Percentiles rank a stretch among this genome's conserved stretches.
phyloP scores from a whole-genome alignment of 2,329 filamentous ascomycete species.

The Apiospora malaysiana region DNA sequence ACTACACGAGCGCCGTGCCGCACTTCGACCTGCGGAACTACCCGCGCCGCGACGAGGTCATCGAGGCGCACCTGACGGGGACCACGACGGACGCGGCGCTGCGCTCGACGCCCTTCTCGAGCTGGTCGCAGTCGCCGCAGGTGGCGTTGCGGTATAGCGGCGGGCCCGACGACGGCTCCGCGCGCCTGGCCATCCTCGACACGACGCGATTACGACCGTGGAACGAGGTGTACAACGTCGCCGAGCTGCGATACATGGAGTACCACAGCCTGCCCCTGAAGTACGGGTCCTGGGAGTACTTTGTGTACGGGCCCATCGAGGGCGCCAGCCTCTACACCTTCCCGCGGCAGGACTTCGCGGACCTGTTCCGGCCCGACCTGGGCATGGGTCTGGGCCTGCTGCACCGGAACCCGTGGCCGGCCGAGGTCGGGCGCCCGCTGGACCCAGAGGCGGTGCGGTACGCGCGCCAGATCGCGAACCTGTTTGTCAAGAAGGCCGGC shows the following conservation, averaged over 20 bases:
- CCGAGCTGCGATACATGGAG: not conserved
- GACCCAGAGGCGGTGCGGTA: not conserved
- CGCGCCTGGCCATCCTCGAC: not conserved
- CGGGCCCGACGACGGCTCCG: not conserved
- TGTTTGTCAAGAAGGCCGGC: not conserved
- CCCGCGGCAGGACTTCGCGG: not conserved
- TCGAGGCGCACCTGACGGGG: not conserved
- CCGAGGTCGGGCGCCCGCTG: not conserved
- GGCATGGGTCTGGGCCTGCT: too few species aligned
- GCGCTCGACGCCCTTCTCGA: not conserved
- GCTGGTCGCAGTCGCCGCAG: slow-evolving; percentile 2
- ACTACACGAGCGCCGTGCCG: not conserved
- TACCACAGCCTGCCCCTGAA: not conserved
- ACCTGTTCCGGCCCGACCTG: not conserved
- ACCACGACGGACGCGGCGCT: not conserved
- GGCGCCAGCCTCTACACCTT: not conserved
- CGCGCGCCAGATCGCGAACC: not conserved
- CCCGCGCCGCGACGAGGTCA: not conserved
- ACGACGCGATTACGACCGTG: not conserved
- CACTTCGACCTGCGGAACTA: not conserved
- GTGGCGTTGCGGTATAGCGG: not conserved
- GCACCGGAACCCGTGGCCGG: not conserved
- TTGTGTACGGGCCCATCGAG: not conserved
- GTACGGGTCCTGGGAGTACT: not conserved
- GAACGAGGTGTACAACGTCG: not conserved